Evolutionary conservation across 306 rosid species (phyloP).

Genomic region (Boehmeria nivea): DNA sequence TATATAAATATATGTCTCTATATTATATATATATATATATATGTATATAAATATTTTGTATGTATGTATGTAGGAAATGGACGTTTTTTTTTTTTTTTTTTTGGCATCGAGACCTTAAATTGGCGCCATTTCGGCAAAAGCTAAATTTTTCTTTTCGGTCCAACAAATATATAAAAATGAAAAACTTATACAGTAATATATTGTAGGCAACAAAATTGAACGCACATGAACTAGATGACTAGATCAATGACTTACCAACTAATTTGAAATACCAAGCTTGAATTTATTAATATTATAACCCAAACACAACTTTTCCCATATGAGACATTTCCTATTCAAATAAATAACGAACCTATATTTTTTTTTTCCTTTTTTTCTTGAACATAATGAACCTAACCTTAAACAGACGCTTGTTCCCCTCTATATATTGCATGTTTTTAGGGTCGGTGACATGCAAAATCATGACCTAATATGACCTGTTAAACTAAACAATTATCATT

Average conservation of each 20-base stretch:
- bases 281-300: too few relatives aligned
- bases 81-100: slow-evolving; percentile 19
- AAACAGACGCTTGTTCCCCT: slow-evolving; percentile 22
- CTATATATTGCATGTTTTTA: slow-evolving; percentile 27
- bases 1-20: too few relatives aligned
- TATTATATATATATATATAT: slow-evolving; percentile 19
- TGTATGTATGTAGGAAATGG: too few relatives aligned
- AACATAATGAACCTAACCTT: slow-evolving; percentile 5
- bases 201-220: too few relatives aligned
- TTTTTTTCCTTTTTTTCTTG: background rate
- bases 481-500: background rate
- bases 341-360: background rate
- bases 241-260: too few relatives aligned
- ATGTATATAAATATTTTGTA: too few relatives aligned
- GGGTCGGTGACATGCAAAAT: slow-evolving; percentile 35
- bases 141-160: slow-evolving; percentile 19
- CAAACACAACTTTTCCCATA: too few relatives aligned
- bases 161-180: slow-evolving; percentile 6
- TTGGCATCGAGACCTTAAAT: slow-evolving; percentile 58
- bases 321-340: too few relatives aligned
- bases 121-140: slow-evolving; percentile 24
- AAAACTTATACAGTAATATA: too few relatives aligned
- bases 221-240: too few relatives aligned
- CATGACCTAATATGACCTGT: slow-evolving; percentile 7
- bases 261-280: too few relatives aligned